These are phyloP conservation scores for Komagataella kurtzmanii DNA, from an alignment of 805 yeast species.

Conservation along the genomic window DNA sequence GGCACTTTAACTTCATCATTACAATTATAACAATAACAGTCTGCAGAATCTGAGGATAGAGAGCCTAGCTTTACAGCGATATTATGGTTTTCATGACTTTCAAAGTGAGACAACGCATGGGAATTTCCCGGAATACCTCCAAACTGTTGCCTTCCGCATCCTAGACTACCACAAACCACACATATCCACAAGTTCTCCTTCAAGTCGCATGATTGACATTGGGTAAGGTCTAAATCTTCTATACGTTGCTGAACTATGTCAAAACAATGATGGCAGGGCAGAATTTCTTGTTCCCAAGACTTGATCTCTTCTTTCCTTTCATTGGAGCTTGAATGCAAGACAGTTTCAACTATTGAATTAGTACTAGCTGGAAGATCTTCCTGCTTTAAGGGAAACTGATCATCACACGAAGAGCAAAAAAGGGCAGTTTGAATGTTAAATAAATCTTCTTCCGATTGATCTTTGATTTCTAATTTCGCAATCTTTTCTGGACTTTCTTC, in stretches of 20 bases:
- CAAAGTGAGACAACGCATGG: constrained; percentile 72
- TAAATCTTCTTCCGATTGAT: constrained; percentile 47
- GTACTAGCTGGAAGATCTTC: constrained; percentile 15
- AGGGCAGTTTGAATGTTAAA: constrained; percentile 32
- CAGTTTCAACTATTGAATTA: constrained; percentile 22
- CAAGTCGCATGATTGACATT: constrained; percentile 51
- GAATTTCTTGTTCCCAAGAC: constrained; percentile 85
- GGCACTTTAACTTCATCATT: constrained; percentile 83
- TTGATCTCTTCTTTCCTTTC: constrained; percentile 55
- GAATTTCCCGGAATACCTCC: constrained; percentile 93
- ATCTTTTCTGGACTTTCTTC: constrained; percentile 28
- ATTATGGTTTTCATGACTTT: constrained; percentile 41
- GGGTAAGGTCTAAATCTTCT: constrained; percentile 17
- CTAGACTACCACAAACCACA: constrained; percentile 77
- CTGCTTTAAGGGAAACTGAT: constrained; percentile 14
- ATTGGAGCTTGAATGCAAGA: constrained; percentile 46
- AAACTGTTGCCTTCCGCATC: constrained; percentile 91
- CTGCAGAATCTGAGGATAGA: constrained; percentile 65
- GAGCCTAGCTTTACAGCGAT: constrained; percentile 89
- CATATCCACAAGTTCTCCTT: constrained; percentile 85
- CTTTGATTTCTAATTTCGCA: constrained; percentile 55
- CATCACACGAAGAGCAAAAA: constrained; percentile 22
- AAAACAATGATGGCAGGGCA: constrained; percentile 66
- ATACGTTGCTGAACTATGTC: constrained; percentile 28
- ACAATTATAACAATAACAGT: constrained; percentile 80